Evolutionary conservation across 768 basidiomycete species (phyloP), one percentile per base, ranked within the genome.

Genomic region (Pholiota molesta): DNA sequence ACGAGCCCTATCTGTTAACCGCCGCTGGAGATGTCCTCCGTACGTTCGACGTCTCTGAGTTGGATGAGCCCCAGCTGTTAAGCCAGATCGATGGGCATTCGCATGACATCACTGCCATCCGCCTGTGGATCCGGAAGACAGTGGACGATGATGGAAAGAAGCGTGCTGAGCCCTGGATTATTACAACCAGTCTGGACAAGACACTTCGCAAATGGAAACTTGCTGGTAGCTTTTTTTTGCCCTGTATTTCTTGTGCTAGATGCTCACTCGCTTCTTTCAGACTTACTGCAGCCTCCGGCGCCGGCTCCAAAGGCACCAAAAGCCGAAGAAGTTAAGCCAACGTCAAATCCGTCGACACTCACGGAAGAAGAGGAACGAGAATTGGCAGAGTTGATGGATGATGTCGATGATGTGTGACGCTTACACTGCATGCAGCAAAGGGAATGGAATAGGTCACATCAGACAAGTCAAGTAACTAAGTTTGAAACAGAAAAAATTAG

Each of bases 351-450:
- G 71, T 83, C 73, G 31, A 71, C 79, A 57, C 70, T 96, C 74
- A 91, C 95, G 10, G 93, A 90, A 68, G 96, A 97, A 56, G 96
- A 97, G 74, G 94, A 95, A 68, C 81, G 86, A 21, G 95, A 97
- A 73, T 78, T 98, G 21, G 95, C 88, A 39, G 94, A 95, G 69
- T 74, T 97, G 9, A 69, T 83, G 73, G 79, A 75, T 49, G 77
- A 79, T 52, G 67, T 69, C 21, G 69, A 23, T 35, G 21, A 19
- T 31, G 9, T 31, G 6, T 31, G 31, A 28, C 13, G n/a, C 37
- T 56, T 19, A 23, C n/a, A n/a, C 31, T 39, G 39, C 13, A 11
- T 39, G 39, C 13, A 11, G 26, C 16, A 21, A 42, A 35, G 7
- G 33, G 11, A 35, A 35, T 35, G 1, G 33, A 35, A 35, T 35